phyloP scores from a whole-genome alignment of 768 basidiomycete genomes.

The Pisolithus sp. region DNA sequence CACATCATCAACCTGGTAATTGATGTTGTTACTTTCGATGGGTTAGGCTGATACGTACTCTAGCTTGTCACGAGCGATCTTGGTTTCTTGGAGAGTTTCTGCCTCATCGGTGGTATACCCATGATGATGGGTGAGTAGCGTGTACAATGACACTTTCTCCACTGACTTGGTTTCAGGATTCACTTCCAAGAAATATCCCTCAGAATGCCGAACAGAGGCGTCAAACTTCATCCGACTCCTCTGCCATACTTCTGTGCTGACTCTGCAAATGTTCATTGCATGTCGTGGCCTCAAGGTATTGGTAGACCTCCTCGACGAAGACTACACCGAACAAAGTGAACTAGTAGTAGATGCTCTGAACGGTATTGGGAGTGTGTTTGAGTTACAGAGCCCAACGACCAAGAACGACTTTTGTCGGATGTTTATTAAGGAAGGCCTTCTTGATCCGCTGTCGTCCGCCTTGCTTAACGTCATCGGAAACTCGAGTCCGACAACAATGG shows the following conservation, averaged over 20 bases:
- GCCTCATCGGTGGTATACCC: conserved; percentile 91
- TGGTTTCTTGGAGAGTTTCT: conserved; percentile 89
- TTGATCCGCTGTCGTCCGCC: conserved; percentile 89
- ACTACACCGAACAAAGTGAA: conserved; percentile 85
- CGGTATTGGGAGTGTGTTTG: conserved; percentile 92
- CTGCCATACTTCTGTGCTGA: conserved; percentile 88
- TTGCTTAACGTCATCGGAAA: conserved; percentile 82
- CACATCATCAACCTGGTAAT: conserved; percentile 83
- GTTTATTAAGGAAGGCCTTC: conserved; percentile 92
- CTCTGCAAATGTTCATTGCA: conserved; percentile 97
- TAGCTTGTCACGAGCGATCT: conserved; percentile 68
- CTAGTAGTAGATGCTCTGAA: conserved; percentile 91
- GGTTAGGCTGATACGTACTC: background rate
- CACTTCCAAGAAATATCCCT: conserved; percentile 89
- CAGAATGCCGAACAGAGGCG: conserved; percentile 91
- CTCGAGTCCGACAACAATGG: conserved; percentile 54
- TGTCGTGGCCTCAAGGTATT: conserved; percentile 93
- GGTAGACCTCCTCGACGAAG: conserved; percentile 94
- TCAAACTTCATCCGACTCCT: conserved; percentile 91
- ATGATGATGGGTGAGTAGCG: conserved; percentile 76
- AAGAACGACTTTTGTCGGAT: conserved; percentile 98
- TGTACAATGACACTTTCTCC: background rate
- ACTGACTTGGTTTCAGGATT: conserved; percentile 48
- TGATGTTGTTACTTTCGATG: background rate
- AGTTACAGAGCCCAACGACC: conserved; percentile 91